Percentiles rank a stretch among this genome's conserved stretches.
Conservation (phyloP, 2,329 filamentous ascomycete genomes). For the Onygenales sp. region DNA sequence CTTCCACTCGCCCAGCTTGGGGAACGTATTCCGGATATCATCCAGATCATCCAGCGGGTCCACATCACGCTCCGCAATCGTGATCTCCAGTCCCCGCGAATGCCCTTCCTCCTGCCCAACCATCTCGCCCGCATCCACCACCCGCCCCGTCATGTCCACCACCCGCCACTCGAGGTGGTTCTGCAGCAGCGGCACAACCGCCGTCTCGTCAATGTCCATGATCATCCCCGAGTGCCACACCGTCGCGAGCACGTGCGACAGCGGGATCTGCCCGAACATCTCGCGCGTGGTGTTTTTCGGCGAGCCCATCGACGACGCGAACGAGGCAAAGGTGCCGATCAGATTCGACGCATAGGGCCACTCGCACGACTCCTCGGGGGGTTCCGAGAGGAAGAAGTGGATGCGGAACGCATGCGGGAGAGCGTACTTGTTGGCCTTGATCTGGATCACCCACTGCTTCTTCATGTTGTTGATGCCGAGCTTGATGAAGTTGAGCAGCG, state of each 20-base stretch:
- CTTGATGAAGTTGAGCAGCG: conserved; percentile 10
- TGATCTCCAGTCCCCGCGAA: neutral
- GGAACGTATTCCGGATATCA: conserved; percentile 1
- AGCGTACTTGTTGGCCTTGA: conserved; percentile 46
- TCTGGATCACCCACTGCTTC: conserved; percentile 57
- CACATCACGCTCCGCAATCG: conserved; percentile 3
- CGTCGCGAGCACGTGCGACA: conserved; percentile 13
- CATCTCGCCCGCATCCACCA: conserved; percentile 12
- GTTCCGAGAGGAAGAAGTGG: conserved; percentile 57
- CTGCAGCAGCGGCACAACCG: conserved; percentile 11
- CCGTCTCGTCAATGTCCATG: conserved; percentile 4
- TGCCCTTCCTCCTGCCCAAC: neutral
- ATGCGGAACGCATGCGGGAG: conserved; percentile 54
- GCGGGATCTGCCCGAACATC: conserved; percentile 8
- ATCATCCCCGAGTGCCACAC: conserved; percentile 8
- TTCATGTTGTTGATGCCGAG: conserved; percentile 21
- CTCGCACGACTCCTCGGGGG: conserved; percentile 32
- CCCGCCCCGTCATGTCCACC: conserved; percentile 8
- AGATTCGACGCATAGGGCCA: conserved; percentile 50
- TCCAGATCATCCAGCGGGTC: neutral
- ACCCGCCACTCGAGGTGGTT: conserved; percentile 15
- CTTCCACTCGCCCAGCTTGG: neutral
- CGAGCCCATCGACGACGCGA: conserved; percentile 19
- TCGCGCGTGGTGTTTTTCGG: conserved; percentile 1
- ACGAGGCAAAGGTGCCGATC: conserved; percentile 53